Evolutionary conservation across 139 green algal genomes (phyloP), one percentile per base, ranked within the genome.

Genomic region (Coelastrella sp.): DNA sequence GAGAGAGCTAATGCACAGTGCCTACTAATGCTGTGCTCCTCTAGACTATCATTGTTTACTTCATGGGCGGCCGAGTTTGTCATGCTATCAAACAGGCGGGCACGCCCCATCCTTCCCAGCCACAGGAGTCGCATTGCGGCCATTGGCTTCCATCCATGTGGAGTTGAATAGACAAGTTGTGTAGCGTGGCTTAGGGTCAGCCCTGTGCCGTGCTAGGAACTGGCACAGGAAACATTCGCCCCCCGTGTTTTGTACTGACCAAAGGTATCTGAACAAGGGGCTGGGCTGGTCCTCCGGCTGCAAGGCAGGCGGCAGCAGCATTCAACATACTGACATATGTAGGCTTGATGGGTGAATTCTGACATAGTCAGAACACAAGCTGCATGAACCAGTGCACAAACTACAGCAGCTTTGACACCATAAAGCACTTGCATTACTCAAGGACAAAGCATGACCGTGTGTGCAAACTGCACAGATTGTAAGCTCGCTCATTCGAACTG

Each of bases 161-260:
- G 13, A 23, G 17, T 88, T 87, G 65, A 87, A 87, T 13, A 88
- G 54, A 68, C 83, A 88, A 10, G 83, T 88, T 23, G 57, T 90
- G 85, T 90, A 90, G 6, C 58, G 57, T 20, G 73, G 73, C 73
- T 83, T 20, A 60, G 85, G 85, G 58, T 83, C 54, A 0, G 16
- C 58, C 5, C 85, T 66, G 85, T 90, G 85, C 19, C 58, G 7
- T 16, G 85, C 85, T 19, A 83, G 22, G n/a, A 90, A 83, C 22
- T 83, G 85, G 58, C 85, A 90, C n/a, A 90, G 56, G 13, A 64
- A 61, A 22, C 85, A 90, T 75, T 90, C 73, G 3, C 73, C 68
- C 5, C 7, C 56, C 19, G 54, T 83, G 14, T 83, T 4, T 3
- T 64, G 85, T 3, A 77, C 58, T 17, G 16, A 59, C 58, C 59